Conservation (phyloP, 768 basidiomycete genomes). For the Mycena filopes region DNA sequence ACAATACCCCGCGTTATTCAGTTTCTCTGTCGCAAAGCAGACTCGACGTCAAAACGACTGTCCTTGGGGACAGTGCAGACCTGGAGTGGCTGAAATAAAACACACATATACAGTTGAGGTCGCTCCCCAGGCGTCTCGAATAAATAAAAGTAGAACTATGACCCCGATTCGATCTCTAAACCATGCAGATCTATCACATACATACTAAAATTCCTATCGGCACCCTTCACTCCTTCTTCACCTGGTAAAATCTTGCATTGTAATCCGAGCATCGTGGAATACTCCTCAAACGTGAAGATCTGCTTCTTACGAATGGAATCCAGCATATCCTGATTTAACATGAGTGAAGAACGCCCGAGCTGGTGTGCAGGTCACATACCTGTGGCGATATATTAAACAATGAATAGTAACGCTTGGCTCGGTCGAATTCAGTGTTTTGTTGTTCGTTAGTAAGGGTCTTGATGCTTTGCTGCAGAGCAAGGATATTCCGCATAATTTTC, state of each 20-base stretch:
- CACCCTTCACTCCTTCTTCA: constrained; percentile 62
- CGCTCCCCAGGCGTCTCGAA: constrained; percentile 9
- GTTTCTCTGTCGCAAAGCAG: constrained; percentile 45
- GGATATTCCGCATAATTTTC: constrained; percentile 89
- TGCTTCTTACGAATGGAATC: constrained; percentile 71
- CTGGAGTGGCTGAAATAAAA: constrained; percentile 21
- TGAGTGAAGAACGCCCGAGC: not conserved
- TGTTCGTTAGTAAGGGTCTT: constrained; percentile 76
- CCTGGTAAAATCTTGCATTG: constrained; percentile 83
- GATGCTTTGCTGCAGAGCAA: constrained; percentile 92
- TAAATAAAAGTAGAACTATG: constrained; percentile 32
- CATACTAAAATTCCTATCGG: constrained; percentile 82
- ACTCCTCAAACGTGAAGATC: constrained; percentile 89
- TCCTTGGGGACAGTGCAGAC: constrained; percentile 5
- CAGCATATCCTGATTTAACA: constrained; percentile 75
- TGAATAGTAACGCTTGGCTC: constrained; percentile 83
- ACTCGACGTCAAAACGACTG: not conserved
- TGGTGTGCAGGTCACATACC: constrained; percentile 53
- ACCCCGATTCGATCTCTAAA: constrained; percentile 64
- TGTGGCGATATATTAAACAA: constrained; percentile 80
- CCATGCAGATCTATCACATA: constrained; percentile 93
- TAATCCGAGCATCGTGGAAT: constrained; percentile 89
- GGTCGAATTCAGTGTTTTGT: constrained; percentile 75
- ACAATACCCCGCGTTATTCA: constrained; percentile 34
- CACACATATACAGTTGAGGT: not conserved